Base-by-base conservation (phyloP, 31 red algal species). In the Bonnemaisonia californica region DNA sequence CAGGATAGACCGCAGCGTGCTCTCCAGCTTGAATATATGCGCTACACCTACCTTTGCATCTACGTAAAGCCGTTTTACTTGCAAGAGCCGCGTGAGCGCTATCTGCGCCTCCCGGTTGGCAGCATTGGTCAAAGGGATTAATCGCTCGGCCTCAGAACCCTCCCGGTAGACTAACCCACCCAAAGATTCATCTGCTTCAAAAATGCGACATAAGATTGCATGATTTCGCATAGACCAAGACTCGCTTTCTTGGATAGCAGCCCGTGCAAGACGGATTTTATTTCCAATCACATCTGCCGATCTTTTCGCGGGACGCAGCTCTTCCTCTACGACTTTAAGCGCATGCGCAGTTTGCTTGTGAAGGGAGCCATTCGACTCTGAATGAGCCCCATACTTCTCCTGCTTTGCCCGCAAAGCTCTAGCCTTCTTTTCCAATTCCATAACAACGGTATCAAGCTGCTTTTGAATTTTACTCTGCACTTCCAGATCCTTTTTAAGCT, bases 1-100 rank as follows among this genome's bases (percentile, higher is more conserved):
- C 58, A 89, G 76, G 18, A 89, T 45, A 28, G 45, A 48, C 41
- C 75, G 71, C 34, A 89, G 39, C 31, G 48, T 62, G 7, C 39
- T 67, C 34, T 89, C 85, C 5, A 89, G 36, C 21, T 74, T 72
- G 40, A 81, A 89, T 41, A 89, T 69, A 47, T 89, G 76, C 68
- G 35, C 31, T 30, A 80, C n/a, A 7, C 85, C 85, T 23, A 54
- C 74, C 66, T 80, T 75, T 31, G 64, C 47, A 41, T 89, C 85
- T 19, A 89, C 54, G 55, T 81, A 89, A 51, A 81, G 48, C 40
- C 85, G 51, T 35, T 66, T 80, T 21, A 55, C 51, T 19, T 81
- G 78, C 38, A 81, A 37, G 16, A 60, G 55, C 58, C 74, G 13
- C 34, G 54, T 60, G 54, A 27, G 16, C 54, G 19, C 19, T 34